phyloP scores from a whole-genome alignment of 169 alveolate species.

The Plasmodium knowlesi region DNA sequence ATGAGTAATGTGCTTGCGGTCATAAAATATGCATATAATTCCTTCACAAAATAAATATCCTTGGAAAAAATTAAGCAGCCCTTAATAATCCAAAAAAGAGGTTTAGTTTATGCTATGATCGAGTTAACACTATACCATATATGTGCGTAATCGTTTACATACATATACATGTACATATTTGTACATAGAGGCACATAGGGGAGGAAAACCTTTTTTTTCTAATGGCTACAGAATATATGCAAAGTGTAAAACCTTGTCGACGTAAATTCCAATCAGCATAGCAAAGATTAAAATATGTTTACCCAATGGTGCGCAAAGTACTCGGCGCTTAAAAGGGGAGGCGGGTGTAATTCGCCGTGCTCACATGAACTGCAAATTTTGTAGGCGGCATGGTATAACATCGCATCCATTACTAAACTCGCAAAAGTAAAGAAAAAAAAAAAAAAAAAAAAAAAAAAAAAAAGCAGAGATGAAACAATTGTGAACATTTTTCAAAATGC shows the following conservation, averaged over 20 bases:
- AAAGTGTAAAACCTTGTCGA: background rate
- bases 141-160: background rate
- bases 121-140: background rate
- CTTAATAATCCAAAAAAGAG: background rate
- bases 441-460: background rate
- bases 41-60: background rate
- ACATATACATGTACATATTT: background rate
- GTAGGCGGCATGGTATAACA: background rate
- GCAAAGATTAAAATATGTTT: background rate
- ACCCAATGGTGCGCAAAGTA: background rate
- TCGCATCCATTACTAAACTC: background rate
- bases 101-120: background rate
- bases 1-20: background rate
- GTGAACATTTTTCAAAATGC: background rate
- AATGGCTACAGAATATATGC: background rate
- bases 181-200: background rate
- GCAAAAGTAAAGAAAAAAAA: background rate
- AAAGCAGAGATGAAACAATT: background rate
- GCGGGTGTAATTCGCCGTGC: background rate
- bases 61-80: background rate
- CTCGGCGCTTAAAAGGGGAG: background rate
- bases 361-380: background rate
- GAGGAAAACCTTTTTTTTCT: background rate
- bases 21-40: background rate
- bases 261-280: background rate